These are phyloP conservation scores for Mycena capillaripes DNA, from an alignment of 768 basidiomycete species.

Conservation along the genomic window DNA sequence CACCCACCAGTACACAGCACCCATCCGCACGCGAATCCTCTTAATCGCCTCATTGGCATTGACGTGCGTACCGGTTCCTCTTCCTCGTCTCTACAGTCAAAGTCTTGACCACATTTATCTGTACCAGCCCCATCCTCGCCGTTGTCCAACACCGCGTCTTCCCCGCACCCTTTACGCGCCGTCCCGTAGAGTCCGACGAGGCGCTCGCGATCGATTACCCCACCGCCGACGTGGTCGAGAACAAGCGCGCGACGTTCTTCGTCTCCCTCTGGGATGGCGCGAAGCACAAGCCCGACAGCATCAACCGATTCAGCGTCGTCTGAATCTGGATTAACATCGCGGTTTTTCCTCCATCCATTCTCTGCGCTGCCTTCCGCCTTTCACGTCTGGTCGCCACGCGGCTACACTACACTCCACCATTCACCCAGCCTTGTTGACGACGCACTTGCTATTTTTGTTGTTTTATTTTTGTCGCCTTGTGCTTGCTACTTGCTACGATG, in stretches of 20 bases:
- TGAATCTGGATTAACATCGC: too few relatives aligned
- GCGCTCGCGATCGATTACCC: slow-evolving; percentile 40
- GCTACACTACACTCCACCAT: too few relatives aligned
- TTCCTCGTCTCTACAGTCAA: neutral
- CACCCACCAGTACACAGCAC: slow-evolving; percentile 63
- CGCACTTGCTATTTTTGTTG: too few relatives aligned
- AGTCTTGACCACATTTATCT: neutral
- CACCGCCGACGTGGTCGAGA: neutral
- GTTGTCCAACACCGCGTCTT: slow-evolving; percentile 68
- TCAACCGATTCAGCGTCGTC: slow-evolving; percentile 49
- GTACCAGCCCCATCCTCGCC: slow-evolving; percentile 58
- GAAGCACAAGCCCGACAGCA: slow-evolving; percentile 28
- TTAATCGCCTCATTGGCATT: slow-evolving; percentile 67
- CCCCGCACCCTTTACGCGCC: slow-evolving; percentile 61
- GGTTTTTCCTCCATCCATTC: too few relatives aligned
- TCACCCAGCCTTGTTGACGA: too few relatives aligned
- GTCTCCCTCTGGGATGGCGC: slow-evolving; percentile 44
- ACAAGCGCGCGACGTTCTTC: slow-evolving; percentile 41
- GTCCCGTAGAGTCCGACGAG: slow-evolving; percentile 38
- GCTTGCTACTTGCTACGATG: too few relatives aligned
- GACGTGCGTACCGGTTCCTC: slow-evolving; percentile 57
- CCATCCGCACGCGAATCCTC: slow-evolving; percentile 62
- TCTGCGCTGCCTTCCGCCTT: too few relatives aligned
- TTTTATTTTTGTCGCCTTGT: too few relatives aligned
- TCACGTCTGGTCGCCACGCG: too few relatives aligned